phyloP scores from a whole-genome alignment of 345 rosid genomes.

The Aquilaria malaccensis region DNA sequence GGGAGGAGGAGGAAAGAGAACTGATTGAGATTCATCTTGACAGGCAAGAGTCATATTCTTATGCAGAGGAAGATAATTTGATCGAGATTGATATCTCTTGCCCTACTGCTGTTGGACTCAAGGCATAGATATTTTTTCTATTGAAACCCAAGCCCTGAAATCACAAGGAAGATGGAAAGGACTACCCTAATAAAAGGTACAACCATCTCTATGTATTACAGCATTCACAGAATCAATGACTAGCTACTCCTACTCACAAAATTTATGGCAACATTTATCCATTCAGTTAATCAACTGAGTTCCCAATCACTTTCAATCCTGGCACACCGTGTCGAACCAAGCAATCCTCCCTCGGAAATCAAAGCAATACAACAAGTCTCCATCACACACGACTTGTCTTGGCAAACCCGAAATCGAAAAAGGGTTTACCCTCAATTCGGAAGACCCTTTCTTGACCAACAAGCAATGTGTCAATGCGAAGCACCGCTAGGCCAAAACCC shows the following conservation, averaged over 20 bases:
- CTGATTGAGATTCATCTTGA: conserved; percentile 71
- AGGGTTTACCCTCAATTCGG: no score
- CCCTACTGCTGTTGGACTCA: background rate
- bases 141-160: background rate
- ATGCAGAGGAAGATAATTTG: conserved; percentile 47
- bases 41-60: conserved; percentile 26
- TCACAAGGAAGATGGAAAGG: no score
- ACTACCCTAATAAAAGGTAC: no score
- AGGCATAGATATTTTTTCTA: conserved; percentile 43
- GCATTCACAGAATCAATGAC: no score
- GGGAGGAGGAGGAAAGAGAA: conserved; percentile 57
- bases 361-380: background rate
- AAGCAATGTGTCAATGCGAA: background rate
- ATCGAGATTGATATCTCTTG: conserved; percentile 48
- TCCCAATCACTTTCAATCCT: background rate
- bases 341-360: background rate
- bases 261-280: no score
- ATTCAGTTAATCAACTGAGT: no score
- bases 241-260: no score
- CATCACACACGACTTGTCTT: background rate
- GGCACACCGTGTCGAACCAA: background rate
- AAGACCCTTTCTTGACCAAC: background rate
- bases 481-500: background rate
- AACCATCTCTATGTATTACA: no score
- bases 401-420: background rate